Percentiles rank a stretch among this genome's conserved stretches.
Evolutionary conservation across 192 early-diverging fungal genomes (phyloP).

Genomic region (Oehlia diaphana): DNA sequence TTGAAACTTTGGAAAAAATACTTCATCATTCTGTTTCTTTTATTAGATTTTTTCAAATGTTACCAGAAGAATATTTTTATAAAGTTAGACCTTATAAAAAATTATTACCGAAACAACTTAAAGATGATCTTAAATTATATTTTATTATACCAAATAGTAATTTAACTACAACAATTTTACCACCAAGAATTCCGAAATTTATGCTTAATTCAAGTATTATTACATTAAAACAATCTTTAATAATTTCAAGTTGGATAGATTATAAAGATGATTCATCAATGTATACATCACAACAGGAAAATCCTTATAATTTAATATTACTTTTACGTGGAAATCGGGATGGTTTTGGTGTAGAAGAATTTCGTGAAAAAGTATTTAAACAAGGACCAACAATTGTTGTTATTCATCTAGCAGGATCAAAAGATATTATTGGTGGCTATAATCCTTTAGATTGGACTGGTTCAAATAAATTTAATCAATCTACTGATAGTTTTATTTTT

Average conservation of each 20-base stretch:
- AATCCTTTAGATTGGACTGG: constrained; percentile 20
- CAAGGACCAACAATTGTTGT: constrained; percentile 5
- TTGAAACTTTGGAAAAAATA: constrained; percentile 7
- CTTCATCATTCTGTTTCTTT: background rate
- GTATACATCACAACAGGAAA: background rate
- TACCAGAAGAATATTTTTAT: constrained; percentile 13
- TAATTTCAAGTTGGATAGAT: constrained; percentile 27
- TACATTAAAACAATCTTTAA: background rate
- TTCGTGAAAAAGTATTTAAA: background rate
- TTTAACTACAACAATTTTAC: background rate
- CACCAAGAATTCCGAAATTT: constrained; percentile 6
- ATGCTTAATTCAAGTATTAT: constrained; percentile 6
- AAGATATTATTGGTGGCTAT: constrained; percentile 23
- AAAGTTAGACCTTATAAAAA: constrained; percentile 14
- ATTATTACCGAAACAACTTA: constrained; percentile 2
- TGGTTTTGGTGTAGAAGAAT: constrained; percentile 17
- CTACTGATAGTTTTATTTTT: constrained; percentile 20
- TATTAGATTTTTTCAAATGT: constrained; percentile 14
- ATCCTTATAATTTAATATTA: constrained; percentile 11
- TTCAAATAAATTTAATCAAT: background rate
- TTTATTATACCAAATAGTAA: constrained; percentile 8
- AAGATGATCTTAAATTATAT: background rate
- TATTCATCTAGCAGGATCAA: background rate
- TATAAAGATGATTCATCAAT: background rate
- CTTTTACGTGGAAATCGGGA: constrained; percentile 4